Evolutionary conservation across 305 asterid genomes (phyloP).

Genomic region (Solanum hybrid): DNA sequence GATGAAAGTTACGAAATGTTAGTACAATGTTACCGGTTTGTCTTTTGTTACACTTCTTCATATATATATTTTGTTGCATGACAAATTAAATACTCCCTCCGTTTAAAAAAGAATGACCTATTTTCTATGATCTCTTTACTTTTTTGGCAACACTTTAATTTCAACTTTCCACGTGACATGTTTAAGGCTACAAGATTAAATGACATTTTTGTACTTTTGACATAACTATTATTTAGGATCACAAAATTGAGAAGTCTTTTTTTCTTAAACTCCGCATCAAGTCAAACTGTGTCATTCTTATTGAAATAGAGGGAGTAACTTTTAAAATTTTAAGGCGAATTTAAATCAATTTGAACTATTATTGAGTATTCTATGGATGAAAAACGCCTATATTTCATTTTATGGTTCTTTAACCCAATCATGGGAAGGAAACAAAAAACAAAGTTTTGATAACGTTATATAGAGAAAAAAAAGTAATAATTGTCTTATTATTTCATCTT

Average conservation of each 20-base stretch:
- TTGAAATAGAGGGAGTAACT: neutral
- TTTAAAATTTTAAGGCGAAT: neutral
- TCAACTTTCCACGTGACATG: neutral
- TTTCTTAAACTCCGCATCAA: neutral
- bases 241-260: neutral
- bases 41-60: neutral
- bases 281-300: neutral
- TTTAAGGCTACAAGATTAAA: neutral
- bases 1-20: neutral
- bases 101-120: neutral
- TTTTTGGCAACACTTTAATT: neutral
- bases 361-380: neutral
- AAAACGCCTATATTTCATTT: neutral
- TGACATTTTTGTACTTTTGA: neutral
- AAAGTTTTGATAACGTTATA: neutral
- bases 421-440: neutral
- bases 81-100: neutral
- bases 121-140: neutral
- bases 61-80: neutral
- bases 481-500: neutral
- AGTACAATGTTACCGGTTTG: neutral
- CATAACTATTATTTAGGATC: neutral
- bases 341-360: neutral
- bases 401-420: neutral
- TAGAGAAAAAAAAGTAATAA: neutral